Evolutionary conservation across 2,329 filamentous ascomycete genomes (phyloP), one percentile per base, ranked within the genome.

Genomic region (Botrytis deweyae): DNA sequence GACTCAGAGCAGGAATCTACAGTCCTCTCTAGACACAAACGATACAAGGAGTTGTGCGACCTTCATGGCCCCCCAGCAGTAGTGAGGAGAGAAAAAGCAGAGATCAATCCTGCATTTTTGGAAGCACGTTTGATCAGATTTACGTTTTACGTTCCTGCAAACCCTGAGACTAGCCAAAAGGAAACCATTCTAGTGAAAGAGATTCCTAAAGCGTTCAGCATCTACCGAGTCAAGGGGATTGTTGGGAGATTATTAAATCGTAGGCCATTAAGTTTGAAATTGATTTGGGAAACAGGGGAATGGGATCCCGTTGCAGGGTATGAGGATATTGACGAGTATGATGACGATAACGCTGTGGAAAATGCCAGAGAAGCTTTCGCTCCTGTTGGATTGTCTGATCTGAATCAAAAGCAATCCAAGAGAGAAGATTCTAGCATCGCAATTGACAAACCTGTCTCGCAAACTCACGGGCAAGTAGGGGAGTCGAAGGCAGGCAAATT

Each of bases 271-370:
- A 83, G 83, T 61, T 84, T 95, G 75, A 87, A 86, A 59, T 82
- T 98, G 67, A 84, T 96, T 0, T 97, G 93, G 92, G 94, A 97
- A 84, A 97, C 94, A 14, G 93, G 93, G 33, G 95, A 98, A 82
- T 93, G 92, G 89, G 94, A 97, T 81, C 93, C 93, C 0, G 90
- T 94, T 0, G 87, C 87, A 14, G 87, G 88, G 75, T 88, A 89
- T 77, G 87, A 90, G 75, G 86, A 88, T 7, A 86, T 87, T 44
- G 89, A 89, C 62, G 87, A 84, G 72, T 86, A 85, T 77, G 87
- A 86, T 64, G 87, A 88, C 44, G 87, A 87, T 10, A 85, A 86
- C 9, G 84, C 83, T 3, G 81, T 83, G 61, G 82, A 78, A 10
- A 77, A 78, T 42, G 72, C 73, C 36, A 74, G 77, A 25, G 74